Evolutionary conservation across 306 rosid genomes (phyloP).

Genomic region (Citrullus mucosospermus): DNA sequence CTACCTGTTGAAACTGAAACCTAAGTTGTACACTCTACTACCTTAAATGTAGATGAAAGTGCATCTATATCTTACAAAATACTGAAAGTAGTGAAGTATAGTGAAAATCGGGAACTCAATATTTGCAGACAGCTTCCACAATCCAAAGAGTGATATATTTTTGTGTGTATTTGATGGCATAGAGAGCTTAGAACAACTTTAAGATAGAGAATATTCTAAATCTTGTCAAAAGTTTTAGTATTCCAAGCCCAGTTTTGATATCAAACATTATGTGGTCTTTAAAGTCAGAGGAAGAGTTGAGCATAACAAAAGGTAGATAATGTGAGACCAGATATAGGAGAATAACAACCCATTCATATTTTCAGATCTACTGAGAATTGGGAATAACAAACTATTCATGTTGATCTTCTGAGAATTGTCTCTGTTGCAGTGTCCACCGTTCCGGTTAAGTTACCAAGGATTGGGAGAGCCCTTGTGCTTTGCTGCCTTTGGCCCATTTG

Average conservation of each 20-base stretch:
- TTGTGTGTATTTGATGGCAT: neutral
- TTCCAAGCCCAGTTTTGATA: neutral
- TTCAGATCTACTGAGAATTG: no score
- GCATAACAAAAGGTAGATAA: no score
- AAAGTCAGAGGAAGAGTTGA: neutral
- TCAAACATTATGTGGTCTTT: neutral
- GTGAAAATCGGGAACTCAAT: neutral
- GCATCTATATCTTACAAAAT: neutral
- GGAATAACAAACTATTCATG: no score
- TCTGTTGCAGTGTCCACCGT: slow-evolving; percentile 76
- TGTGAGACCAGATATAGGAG: no score
- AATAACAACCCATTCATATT: no score
- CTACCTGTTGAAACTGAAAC: neutral
- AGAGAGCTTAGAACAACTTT: neutral
- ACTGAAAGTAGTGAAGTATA: neutral
- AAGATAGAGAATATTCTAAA: neutral
- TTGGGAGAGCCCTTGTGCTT: slow-evolving; percentile 91
- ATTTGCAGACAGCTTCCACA: neutral
- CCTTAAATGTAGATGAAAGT: neutral
- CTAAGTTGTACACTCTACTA: neutral
- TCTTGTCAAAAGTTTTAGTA: neutral
- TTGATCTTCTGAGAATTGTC: neutral
- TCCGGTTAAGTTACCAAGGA: slow-evolving; percentile 78
- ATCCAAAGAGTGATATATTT: neutral
- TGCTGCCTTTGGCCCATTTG: slow-evolving; percentile 88